A percentile compares a stretch with the other conserved stretches of the same genome.
Evolutionary conservation across 495 filamentous ascomycete species (phyloP).

Genomic region (Staphylotrichum tortipilum): DNA sequence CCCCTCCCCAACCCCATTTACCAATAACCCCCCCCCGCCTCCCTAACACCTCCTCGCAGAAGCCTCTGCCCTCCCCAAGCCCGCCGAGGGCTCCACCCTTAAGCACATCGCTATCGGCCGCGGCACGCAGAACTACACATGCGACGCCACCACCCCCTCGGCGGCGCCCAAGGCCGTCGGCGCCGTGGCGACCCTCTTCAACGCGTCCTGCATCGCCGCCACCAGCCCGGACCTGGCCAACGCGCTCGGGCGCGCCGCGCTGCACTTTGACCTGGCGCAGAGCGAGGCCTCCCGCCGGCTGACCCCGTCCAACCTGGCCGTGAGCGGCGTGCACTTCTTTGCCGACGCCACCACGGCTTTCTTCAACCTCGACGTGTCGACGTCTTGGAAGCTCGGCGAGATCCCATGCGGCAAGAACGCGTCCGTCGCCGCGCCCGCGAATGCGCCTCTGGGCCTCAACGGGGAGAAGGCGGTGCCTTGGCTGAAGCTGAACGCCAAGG

Average conservation of each 20-base stretch:
- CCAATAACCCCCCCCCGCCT: conserved; percentile 8
- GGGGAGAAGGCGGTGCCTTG: conserved; percentile 58
- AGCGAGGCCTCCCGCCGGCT: conserved; percentile 27
- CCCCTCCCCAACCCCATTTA: conserved; percentile 14
- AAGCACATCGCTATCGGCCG: conserved; percentile 78
- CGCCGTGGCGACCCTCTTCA: conserved; percentile 79
- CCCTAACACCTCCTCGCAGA: conserved; percentile 21
- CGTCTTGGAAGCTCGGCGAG: conserved; percentile 47
- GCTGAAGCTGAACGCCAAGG: conserved; percentile 51
- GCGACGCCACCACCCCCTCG: conserved; percentile 47
- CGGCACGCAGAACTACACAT: conserved; percentile 91
- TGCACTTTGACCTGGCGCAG: conserved; percentile 45
- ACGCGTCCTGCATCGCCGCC: conserved; percentile 70
- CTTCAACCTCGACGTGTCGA: conserved; percentile 59
- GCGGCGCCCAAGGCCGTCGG: conserved; percentile 57
- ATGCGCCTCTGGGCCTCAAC: conserved; percentile 42
- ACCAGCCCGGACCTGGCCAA: conserved; percentile 54
- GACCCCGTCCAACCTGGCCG: conserved; percentile 45
- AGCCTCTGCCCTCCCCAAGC: conserved; percentile 45
- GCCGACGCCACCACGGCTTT: conserved; percentile 58
- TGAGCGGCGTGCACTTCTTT: conserved; percentile 76
- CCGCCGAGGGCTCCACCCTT: conserved; percentile 48
- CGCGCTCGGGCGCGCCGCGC: conserved; percentile 43
- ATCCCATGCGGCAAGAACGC: conserved; percentile 51
- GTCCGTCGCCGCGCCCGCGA: conserved; percentile 48